Percentiles rank a stretch among this genome's conserved stretches.
Evolutionary conservation across 768 basidiomycete genomes (phyloP).

Genomic region (Gloeostereum incarnatum): DNA sequence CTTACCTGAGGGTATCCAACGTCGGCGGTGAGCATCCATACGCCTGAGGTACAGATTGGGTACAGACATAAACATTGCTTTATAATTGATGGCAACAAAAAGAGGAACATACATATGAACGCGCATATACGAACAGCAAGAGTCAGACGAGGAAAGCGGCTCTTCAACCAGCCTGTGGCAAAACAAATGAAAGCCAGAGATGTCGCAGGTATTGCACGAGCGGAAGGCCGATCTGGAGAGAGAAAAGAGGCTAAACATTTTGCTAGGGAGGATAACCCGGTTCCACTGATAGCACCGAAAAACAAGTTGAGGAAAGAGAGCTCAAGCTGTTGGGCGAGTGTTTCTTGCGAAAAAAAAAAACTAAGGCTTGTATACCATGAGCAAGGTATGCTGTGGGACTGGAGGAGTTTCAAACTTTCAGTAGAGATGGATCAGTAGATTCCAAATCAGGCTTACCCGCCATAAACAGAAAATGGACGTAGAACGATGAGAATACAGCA

Average conservation of each 20-base stretch:
- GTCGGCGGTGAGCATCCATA: slow-evolving; percentile 33
- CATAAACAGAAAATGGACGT: slow-evolving; percentile 27
- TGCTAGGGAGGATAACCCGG: slow-evolving; percentile 19
- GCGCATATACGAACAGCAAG: slow-evolving; percentile 34
- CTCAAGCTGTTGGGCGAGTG: slow-evolving; percentile 38
- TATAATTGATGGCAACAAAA: too few species aligned
- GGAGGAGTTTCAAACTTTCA: too few species aligned
- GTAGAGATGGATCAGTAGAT: too few species aligned
- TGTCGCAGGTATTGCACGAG: slow-evolving; percentile 28
- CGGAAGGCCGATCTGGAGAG: slow-evolving; percentile 13
- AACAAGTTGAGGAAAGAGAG: slow-evolving; percentile 28
- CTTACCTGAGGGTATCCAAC: slow-evolving; percentile 22
- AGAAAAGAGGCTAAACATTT: slow-evolving; percentile 12
- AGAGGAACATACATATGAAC: too few species aligned
- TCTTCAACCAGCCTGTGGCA: slow-evolving; percentile 26
- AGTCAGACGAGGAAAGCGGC: slow-evolving; percentile 33
- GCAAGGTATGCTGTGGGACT: slow-evolving; percentile 34
- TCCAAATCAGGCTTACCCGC: slow-evolving; percentile 23
- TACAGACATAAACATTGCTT: too few species aligned
- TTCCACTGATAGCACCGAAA: slow-evolving; percentile 28
- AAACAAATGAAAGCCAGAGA: slow-evolving; percentile 30
- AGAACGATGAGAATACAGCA: slow-evolving; percentile 28
- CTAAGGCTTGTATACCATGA: slow-evolving; percentile 32
- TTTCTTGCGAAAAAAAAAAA: slow-evolving; percentile 37
- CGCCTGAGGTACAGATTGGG: too few species aligned